phyloP scores from a whole-genome alignment of 768 basidiomycete species.

The Psilocybe sp. region DNA sequence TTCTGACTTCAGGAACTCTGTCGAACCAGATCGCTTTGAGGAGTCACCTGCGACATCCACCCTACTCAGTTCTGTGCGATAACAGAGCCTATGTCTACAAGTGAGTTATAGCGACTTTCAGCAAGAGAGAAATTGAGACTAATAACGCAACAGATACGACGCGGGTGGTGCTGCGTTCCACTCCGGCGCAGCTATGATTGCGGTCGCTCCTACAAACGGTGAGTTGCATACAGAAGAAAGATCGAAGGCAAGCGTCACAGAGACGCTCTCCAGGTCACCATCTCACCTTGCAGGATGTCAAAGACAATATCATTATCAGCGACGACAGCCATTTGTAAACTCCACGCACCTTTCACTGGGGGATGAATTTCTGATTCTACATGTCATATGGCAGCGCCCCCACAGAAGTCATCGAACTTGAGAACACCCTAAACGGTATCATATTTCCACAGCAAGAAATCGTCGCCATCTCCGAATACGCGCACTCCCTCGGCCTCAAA shows the following conservation, averaged over 20 bases:
- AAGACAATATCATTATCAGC: constrained; percentile 59
- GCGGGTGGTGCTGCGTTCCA: constrained; percentile 90
- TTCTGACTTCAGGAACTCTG: constrained; percentile 86
- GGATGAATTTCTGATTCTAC: background rate
- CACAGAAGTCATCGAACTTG: constrained; percentile 81
- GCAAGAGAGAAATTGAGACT: background rate
- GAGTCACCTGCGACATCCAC: constrained; percentile 86
- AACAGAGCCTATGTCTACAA: constrained; percentile 79
- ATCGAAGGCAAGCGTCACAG: background rate
- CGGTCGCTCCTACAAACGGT: constrained; percentile 64
- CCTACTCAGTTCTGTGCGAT: constrained; percentile 86
- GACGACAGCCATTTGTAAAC: constrained; percentile 66
- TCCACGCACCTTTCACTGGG: constrained; percentile 5
- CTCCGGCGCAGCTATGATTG: constrained; percentile 67
- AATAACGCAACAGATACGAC: constrained; percentile 54
- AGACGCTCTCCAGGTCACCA: constrained; percentile 55
- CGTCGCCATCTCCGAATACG: constrained; percentile 74
- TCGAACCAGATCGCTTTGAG: constrained; percentile 87
- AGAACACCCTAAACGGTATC: constrained; percentile 92
- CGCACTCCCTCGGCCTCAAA: constrained; percentile 63
- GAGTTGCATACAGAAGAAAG: constrained; percentile 7
- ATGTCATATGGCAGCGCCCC: constrained; percentile 57
- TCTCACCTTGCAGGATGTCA: constrained; percentile 75
- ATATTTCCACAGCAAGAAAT: constrained; percentile 91
- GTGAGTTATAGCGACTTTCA: constrained; percentile 26